Evolutionary conservation across 2,329 filamentous ascomycete genomes (phyloP).

Genomic region (Diaporthe helianthi): DNA sequence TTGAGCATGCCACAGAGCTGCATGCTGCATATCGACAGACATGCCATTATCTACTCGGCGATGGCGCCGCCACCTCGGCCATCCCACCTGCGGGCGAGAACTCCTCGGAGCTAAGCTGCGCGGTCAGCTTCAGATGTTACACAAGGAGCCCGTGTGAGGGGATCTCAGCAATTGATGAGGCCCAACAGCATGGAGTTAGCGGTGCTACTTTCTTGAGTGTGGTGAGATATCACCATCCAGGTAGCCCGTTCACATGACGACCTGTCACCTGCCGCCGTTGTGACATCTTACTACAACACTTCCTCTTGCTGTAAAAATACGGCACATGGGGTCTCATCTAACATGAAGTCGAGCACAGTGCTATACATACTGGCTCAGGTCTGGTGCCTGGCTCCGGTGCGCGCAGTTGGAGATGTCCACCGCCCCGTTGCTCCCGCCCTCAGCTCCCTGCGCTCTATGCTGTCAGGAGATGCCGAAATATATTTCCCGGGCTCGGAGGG

Average conservation of each 20-base stretch:
- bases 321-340: background rate
- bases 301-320: background rate
- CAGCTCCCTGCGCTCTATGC: background rate
- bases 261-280: background rate
- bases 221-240: background rate
- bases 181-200: background rate
- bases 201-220: background rate
- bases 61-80: slow-evolving; percentile 9
- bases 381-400: background rate
- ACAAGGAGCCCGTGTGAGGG: background rate
- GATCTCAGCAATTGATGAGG: background rate
- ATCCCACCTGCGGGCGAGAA: background rate
- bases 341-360: background rate
- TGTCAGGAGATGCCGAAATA: slow-evolving; percentile 10
- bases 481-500: slow-evolving; percentile 7
- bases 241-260: background rate
- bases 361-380: background rate
- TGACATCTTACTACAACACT: background rate
- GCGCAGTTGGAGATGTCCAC: background rate
- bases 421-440: background rate
- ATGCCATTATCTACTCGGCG: background rate
- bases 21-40: background rate
- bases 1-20: background rate
- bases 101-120: background rate
- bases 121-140: slow-evolving; percentile 16